Base-by-base conservation (phyloP, 2,329 filamentous ascomycete species). In the Fusarium sp. region DNA sequence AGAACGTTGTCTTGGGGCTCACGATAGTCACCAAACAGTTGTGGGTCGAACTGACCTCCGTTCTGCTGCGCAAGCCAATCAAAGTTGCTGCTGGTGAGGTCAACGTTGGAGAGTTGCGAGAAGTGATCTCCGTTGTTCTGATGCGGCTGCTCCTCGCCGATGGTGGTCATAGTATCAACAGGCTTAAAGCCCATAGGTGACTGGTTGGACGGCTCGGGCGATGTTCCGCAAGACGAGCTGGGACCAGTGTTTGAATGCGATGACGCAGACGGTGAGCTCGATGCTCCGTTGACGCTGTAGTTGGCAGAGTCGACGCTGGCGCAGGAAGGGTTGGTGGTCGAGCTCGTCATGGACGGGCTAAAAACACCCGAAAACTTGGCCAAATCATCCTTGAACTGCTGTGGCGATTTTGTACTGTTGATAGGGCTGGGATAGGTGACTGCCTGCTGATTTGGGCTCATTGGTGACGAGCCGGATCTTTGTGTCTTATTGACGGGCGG, bases 21-120 rank as follows among this genome's bases (percentile, higher is more conserved):
- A 48, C 95, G 88, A 76, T 97, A 98, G 68, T 93, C 91, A 49
- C 90, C 91, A 74, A 97, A 98, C 5, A 98, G 82, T 51, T 95
- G 88, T 0, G 95, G 94, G 61, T 98, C 93, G 70, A 98, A 97
- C 63, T 90, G 87, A 52, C 91, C 91, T 53, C 89, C 88, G 69
- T 93, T 94, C 73, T 96, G 91, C 68, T 89, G 88, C 35, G 88
- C 84, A 45, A 95, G 80, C 85, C 89, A 93, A 72, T 91, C 88
- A 68, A 92, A 82, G 66, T 85, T 84, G 66, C 79, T 82, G 55
- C 80, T 75, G 61, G 82, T 81, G 49, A 84, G 65, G 23, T 77
- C 74, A 3, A 73, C 47, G 21, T 75, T 71, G 37, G 68, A 59
- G 46, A 76, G 73, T 17, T 75, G 71, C 1, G 66, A 53, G 33